These are phyloP conservation scores for Solanum paucissectum DNA, from an alignment of 257 asterid genomes.

Conservation along the genomic window DNA sequence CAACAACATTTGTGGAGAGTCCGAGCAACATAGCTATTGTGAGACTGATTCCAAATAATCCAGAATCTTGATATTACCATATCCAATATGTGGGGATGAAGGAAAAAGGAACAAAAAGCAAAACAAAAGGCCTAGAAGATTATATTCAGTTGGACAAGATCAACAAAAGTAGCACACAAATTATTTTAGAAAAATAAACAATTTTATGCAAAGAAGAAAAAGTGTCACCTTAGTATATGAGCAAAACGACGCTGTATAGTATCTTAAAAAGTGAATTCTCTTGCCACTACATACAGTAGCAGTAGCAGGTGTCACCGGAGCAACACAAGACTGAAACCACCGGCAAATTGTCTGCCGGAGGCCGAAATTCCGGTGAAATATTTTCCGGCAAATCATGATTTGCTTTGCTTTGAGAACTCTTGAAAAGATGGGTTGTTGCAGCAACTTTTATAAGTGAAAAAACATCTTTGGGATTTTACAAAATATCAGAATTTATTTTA, in stretches of 20 bases:
- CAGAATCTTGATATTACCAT: neutral
- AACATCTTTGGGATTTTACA: too few relatives aligned
- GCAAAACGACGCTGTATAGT: constrained; percentile 17
- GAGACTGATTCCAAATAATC: neutral
- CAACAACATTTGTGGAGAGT: too few relatives aligned
- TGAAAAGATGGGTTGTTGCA: too few relatives aligned
- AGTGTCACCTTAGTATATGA: neutral
- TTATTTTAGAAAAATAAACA: neutral
- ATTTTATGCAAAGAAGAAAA: neutral
- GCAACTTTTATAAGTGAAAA: too few relatives aligned
- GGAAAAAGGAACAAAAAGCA: neutral
- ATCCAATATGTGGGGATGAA: neutral
- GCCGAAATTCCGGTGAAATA: constrained; percentile 23
- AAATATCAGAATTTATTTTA: too few relatives aligned
- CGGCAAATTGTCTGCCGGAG: constrained; percentile 29
- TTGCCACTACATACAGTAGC: neutral
- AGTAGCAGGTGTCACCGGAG: constrained; percentile 15
- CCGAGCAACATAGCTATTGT: neutral
- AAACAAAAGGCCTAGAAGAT: neutral
- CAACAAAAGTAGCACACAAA: neutral
- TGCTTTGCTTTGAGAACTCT: too few relatives aligned
- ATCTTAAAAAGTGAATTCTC: constrained; percentile 2
- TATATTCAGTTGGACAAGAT: neutral
- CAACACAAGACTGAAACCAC: constrained; percentile 22
- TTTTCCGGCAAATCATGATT: constrained; percentile 43